A percentile compares a stretch with the other conserved stretches of the same genome.
phyloP scores from a whole-genome alignment of 257 asterid genomes.

The Primulina eburnea region DNA sequence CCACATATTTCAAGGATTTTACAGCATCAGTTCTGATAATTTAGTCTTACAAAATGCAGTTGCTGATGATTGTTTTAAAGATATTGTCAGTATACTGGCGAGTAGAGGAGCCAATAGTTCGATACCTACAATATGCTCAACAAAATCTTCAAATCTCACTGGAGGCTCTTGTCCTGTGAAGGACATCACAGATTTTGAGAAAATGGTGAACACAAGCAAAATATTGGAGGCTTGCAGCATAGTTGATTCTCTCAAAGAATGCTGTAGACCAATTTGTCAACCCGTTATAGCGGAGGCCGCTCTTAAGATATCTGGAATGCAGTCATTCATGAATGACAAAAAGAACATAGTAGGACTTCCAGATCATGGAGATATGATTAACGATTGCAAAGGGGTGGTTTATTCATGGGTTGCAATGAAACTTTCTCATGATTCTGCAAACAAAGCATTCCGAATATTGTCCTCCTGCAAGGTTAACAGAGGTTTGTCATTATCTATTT shows the following conservation, averaged over 20 bases:
- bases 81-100: slow-evolving; percentile 86
- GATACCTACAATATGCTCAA: slow-evolving; percentile 66
- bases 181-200: slow-evolving; percentile 70
- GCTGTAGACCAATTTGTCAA: slow-evolving; percentile 88
- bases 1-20: slow-evolving; percentile 88
- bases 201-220: slow-evolving; percentile 76
- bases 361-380: slow-evolving; percentile 51
- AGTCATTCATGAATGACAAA: slow-evolving; percentile 46
- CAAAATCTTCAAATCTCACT: slow-evolving; percentile 74
- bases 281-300: slow-evolving; percentile 91
- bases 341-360: slow-evolving; percentile 54
- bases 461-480: slow-evolving; percentile 96
- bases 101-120: slow-evolving; percentile 95
- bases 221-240: slow-evolving; percentile 80
- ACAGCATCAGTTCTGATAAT: slow-evolving; percentile 55
- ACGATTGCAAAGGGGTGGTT: slow-evolving; percentile 89
- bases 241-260: slow-evolving; percentile 87
- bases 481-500: slow-evolving; percentile 41
- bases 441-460: slow-evolving; percentile 74
- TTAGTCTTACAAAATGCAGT: slow-evolving; percentile 67
- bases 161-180: slow-evolving; percentile 96
- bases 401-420: slow-evolving; percentile 83
- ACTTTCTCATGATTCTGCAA: slow-evolving; percentile 68
- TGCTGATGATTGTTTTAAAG: slow-evolving; percentile 96
- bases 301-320: slow-evolving; percentile 65